Evolutionary conservation across 2,329 filamentous ascomycete species (phyloP).

Genomic region (Colletotrichum sansevieriae): DNA sequence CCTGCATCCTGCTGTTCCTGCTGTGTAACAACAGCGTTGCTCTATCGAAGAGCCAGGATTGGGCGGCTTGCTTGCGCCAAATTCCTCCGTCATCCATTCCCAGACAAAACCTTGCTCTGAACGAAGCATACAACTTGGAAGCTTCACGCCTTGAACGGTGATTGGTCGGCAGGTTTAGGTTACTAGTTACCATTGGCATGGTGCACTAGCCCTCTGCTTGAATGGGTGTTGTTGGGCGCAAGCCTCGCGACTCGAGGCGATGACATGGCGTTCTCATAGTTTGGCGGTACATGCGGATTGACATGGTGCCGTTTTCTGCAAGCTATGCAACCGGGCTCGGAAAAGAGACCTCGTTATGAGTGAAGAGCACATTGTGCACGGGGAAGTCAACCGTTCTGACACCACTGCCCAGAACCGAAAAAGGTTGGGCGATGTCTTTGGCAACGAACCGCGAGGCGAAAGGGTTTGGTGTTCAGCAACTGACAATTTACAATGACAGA

Average conservation of each 20-base stretch:
- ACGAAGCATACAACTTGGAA: conserved; percentile 23
- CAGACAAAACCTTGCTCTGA: conserved; percentile 20
- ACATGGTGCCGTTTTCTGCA: conserved; percentile 15
- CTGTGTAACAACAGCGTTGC: conserved; percentile 31
- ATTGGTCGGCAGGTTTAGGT: conserved; percentile 17
- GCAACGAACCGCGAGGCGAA: neutral
- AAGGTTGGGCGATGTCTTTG: neutral
- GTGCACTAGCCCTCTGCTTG: conserved; percentile 10
- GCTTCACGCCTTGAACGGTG: conserved; percentile 3
- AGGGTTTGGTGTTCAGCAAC: conserved; percentile 5
- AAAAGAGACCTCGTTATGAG: neutral
- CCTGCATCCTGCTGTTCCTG: conserved; percentile 9
- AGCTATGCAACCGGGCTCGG: conserved; percentile 15
- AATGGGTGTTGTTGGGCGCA: conserved; percentile 11
- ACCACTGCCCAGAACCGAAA: conserved; percentile 21
- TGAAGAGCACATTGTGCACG: too few relatives aligned
- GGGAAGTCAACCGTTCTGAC: conserved; percentile 15
- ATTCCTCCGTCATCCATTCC: conserved; percentile 32
- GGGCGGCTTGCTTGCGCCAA: conserved; percentile 26
- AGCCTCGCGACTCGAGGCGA: conserved; percentile 30
- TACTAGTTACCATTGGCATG: conserved; percentile 26
- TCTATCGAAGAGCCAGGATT: conserved; percentile 7
- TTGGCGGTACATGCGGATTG: conserved; percentile 26
- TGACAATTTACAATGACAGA: conserved; percentile 18
- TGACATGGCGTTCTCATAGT: conserved; percentile 25